Evolutionary conservation across 331 rosid genomes (phyloP).

Genomic region (Stylosanthes scabra): DNA sequence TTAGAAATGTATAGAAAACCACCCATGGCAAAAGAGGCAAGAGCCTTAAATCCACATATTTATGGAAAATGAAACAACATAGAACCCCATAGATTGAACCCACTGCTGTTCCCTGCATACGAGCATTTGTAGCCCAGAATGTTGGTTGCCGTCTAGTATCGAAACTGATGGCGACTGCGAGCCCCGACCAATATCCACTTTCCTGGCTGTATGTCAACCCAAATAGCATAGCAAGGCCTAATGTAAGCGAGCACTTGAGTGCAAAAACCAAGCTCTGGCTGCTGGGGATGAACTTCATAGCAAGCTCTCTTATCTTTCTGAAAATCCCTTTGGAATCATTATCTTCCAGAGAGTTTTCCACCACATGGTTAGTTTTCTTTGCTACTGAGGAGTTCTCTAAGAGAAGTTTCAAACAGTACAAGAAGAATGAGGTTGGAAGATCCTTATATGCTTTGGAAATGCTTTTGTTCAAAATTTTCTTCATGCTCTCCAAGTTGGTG

Average conservation of each 20-base stretch:
- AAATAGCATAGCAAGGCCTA: conserved; percentile 70
- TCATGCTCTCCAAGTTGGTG: conserved; percentile 44
- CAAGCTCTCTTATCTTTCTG: conserved; percentile 36
- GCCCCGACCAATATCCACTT: conserved; percentile 82
- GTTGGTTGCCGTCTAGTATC: conserved; percentile 65
- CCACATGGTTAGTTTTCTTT: conserved; percentile 20
- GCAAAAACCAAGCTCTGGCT: conserved; percentile 58
- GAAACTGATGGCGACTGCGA: conserved; percentile 68
- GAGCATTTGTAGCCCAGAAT: conserved; percentile 69
- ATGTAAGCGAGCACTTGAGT: conserved; percentile 67
- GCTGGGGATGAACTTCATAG: conserved; percentile 48
- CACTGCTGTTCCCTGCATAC: conserved; percentile 82
- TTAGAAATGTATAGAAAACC: conserved; percentile 62
- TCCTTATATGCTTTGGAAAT: conserved; percentile 41
- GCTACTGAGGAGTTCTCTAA: conserved; percentile 41
- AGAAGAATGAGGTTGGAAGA: conserved; percentile 64
- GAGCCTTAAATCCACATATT: conserved; percentile 45
- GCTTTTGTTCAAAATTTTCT: conserved; percentile 38
- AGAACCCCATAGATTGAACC: conserved; percentile 83
- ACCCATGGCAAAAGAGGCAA: conserved; percentile 75
- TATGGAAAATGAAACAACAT: conserved; percentile 54
- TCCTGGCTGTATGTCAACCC: conserved; percentile 63
- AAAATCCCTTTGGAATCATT: conserved; percentile 19
- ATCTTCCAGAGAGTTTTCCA: conserved; percentile 16
- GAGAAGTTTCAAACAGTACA: conserved; percentile 66